A percentile compares a stretch with the other conserved stretches of the same genome.
Evolutionary conservation across 371 early-diverging fungal genomes (phyloP).

Genomic region (Mortierella sp.): DNA sequence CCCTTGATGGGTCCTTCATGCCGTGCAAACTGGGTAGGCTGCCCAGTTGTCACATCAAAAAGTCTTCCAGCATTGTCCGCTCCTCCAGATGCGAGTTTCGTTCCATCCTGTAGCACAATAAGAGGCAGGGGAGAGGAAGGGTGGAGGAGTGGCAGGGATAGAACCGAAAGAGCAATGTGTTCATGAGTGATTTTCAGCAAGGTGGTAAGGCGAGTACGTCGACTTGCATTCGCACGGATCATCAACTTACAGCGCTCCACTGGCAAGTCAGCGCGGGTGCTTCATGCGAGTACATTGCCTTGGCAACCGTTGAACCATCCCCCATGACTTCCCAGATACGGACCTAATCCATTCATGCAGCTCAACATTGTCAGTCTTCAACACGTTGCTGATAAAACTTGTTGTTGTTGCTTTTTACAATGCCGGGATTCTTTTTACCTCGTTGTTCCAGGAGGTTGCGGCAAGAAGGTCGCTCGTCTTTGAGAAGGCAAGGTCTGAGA

Average conservation of each 20-base stretch:
- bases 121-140: no score
- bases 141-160: no score
- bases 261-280: conserved; percentile 84
- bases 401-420: neutral
- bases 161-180: no score
- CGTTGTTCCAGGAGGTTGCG: conserved; percentile 93
- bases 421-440: conserved; percentile 60
- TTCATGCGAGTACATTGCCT: conserved; percentile 86
- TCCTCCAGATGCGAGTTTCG: conserved; percentile 86
- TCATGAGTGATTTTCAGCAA: no score
- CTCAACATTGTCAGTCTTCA: no score
- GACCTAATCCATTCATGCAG: conserved; percentile 66
- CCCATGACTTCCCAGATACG: conserved; percentile 90
- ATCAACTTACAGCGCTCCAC: conserved; percentile 84
- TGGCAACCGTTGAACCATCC: conserved; percentile 78
- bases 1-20: conserved; percentile 87
- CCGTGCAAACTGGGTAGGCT: conserved; percentile 80
- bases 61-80: conserved; percentile 87
- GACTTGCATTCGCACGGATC: no score
- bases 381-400: neutral
- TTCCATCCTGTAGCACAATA: conserved; percentile 74
- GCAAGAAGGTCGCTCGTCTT: conserved; percentile 86
- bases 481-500: conserved; percentile 84
- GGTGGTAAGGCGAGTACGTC: no score
- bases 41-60: conserved; percentile 82